phyloP scores from a whole-genome alignment of 2,329 filamentous ascomycete species.

The Aspergillus fructus region DNA sequence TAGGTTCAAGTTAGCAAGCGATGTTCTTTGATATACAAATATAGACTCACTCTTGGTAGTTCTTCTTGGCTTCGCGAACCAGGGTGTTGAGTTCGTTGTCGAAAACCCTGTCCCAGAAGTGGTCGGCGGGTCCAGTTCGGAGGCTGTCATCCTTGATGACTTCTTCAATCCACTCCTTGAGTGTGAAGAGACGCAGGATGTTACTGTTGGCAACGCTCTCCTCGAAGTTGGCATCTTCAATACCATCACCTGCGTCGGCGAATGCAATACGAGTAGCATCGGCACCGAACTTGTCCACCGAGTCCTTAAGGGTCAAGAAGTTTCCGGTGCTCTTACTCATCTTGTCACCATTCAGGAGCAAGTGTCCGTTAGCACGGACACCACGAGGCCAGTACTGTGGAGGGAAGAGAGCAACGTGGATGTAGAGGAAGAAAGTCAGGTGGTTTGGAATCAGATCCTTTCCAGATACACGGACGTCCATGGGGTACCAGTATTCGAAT shows the following conservation, averaged over 20 bases:
- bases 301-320: slow-evolving; percentile 86
- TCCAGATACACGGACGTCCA: slow-evolving; percentile 83
- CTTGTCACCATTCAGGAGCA: slow-evolving; percentile 95
- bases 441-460: slow-evolving; percentile 95
- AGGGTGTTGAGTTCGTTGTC: slow-evolving; percentile 88
- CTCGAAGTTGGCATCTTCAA: slow-evolving; percentile 96
- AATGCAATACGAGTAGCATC: slow-evolving; percentile 89
- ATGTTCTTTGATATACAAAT: neutral
- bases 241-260: slow-evolving; percentile 90
- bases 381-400: slow-evolving; percentile 84
- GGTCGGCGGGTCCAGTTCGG: slow-evolving; percentile 71
- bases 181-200: slow-evolving; percentile 78
- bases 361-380: slow-evolving; percentile 86
- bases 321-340: slow-evolving; percentile 98
- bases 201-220: slow-evolving; percentile 90
- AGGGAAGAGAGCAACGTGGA: slow-evolving; percentile 86
- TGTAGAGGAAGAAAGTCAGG: slow-evolving; percentile 92
- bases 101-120: slow-evolving; percentile 85
- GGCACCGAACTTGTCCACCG: slow-evolving; percentile 88
- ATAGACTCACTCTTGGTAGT: slow-evolving; percentile 66
- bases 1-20: slow-evolving; percentile 25
- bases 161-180: slow-evolving; percentile 92
- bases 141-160: slow-evolving; percentile 71
- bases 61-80: slow-evolving; percentile 72
- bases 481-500: slow-evolving; percentile 95